Conservation (phyloP, 441 rosid genomes). For the Erodium trifolium region DNA sequence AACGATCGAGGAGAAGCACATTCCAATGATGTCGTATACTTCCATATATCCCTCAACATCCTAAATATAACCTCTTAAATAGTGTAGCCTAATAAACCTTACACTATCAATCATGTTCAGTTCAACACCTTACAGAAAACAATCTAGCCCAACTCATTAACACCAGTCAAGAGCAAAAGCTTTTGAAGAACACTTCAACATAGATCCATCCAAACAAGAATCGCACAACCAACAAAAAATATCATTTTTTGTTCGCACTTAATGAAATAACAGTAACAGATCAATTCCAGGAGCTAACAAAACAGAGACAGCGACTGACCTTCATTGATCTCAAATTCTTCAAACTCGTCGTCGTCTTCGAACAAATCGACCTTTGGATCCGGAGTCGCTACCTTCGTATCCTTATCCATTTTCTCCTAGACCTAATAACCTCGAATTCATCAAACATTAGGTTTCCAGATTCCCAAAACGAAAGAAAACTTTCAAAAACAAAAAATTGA, state of each 20-base stretch:
- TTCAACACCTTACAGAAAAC: background rate
- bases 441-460: background rate
- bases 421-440: background rate
- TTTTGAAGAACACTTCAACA: too few relatives aligned
- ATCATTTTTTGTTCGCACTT: too few relatives aligned
- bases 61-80: background rate
- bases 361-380: slow-evolving; percentile 71
- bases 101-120: background rate
- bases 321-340: slow-evolving; percentile 74
- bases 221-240: too few relatives aligned
- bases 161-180: background rate
- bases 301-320: slow-evolving; percentile 25
- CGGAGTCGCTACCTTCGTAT: slow-evolving; percentile 51
- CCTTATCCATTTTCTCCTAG: slow-evolving; percentile 47
- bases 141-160: background rate
- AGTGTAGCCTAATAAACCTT: background rate
- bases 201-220: too few relatives aligned
- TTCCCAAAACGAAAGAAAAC: background rate
- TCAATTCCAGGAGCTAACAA: background rate
- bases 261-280: background rate
- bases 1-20: background rate
- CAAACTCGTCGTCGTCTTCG: slow-evolving; percentile 94
- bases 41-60: background rate
- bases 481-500: background rate
- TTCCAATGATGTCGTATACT: background rate